Base-by-base conservation (phyloP, 805 yeast genomes). In the Candida odintsovae region DNA sequence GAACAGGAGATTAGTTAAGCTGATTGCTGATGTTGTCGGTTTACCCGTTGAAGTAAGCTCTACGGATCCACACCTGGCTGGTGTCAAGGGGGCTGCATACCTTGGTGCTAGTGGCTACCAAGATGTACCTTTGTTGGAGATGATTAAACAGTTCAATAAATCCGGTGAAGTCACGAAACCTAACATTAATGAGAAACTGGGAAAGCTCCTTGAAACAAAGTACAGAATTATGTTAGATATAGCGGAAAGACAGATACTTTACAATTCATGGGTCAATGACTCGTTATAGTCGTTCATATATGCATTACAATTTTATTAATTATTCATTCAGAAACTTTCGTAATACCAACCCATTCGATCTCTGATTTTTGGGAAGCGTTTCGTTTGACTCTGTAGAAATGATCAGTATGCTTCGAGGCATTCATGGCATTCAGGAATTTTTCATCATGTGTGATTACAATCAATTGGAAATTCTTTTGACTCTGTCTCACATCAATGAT, bases 381-480 rank as follows among this genome's bases (percentile, higher is more conserved):
- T 61, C 99, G 75, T 53, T 77, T 77, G 15, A 94, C 82, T 50
- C 86, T 75, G 66, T 83, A 94, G 65, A 86, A 94, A 61, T 86
- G 90, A 61, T 89, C 97, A 11, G 96, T 82, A 60, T 86, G 90
- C 47, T 80, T 77, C 19, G 83, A 76, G 0, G 97, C 97, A 63
- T 85, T 82, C 83, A 94, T 90, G 60, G 82, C 82, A 42, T 80
- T 76, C 57, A 94, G 71, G 59, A 94, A 94, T 57, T 85, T 84
- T 64, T 92, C 97, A 66, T 94, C 99, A 61, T 94, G 99, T 0
- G 99, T 94, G 54, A 94, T 94, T 6, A 94, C 95, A 57, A 94
- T 90, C 45, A 94, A 72, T 68, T 94, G 99, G 71, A 94, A 94
- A 63, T 94, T 94, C 58, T 75, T 78, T 64, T 94, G 99, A 31